Percentiles rank a stretch among this genome's conserved stretches.
phyloP scores from a whole-genome alignment of 345 rosid species.

The Eucalyptus polybractea region DNA sequence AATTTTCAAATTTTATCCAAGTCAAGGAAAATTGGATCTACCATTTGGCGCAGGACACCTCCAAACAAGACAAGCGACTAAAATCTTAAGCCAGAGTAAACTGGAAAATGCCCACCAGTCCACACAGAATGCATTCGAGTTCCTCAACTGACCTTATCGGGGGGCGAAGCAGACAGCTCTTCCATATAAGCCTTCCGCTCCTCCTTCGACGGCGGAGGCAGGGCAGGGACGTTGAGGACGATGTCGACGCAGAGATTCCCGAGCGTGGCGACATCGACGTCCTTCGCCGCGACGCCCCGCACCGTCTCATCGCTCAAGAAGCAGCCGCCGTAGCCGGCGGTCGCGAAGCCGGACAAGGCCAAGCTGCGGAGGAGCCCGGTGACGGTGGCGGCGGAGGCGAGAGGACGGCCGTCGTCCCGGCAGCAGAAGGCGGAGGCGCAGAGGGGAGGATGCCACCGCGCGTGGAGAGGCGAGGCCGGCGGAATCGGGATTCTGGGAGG shows the following conservation, averaged over 20 bases:
- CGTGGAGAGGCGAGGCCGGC: neutral
- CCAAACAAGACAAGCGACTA: neutral
- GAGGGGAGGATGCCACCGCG: neutral
- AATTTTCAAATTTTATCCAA: neutral
- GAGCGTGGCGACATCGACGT: slow-evolving; percentile 66
- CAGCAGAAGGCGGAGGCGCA: neutral
- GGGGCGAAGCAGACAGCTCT: slow-evolving; percentile 57
- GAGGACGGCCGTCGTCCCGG: neutral
- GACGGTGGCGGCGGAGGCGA: neutral
- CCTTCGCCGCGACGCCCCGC: slow-evolving; percentile 2
- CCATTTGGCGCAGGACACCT: neutral
- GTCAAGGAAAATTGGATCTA: neutral
- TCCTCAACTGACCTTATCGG: slow-evolving; percentile 52
- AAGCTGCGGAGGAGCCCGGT: neutral
- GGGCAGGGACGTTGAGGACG: slow-evolving; percentile 64
- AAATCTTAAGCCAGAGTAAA: neutral
- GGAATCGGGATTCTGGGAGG: neutral
- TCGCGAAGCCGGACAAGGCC: neutral
- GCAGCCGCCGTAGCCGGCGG: neutral
- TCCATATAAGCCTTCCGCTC: slow-evolving; percentile 67
- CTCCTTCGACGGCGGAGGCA: slow-evolving; percentile 54
- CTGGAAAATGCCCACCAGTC: neutral
- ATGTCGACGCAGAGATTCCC: slow-evolving; percentile 96
- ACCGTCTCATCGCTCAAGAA: neutral
- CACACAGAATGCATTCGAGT: neutral